These are phyloP conservation scores for Podila verticillata DNA, from an alignment of 192 early-diverging fungal species.

Conservation along the genomic window DNA sequence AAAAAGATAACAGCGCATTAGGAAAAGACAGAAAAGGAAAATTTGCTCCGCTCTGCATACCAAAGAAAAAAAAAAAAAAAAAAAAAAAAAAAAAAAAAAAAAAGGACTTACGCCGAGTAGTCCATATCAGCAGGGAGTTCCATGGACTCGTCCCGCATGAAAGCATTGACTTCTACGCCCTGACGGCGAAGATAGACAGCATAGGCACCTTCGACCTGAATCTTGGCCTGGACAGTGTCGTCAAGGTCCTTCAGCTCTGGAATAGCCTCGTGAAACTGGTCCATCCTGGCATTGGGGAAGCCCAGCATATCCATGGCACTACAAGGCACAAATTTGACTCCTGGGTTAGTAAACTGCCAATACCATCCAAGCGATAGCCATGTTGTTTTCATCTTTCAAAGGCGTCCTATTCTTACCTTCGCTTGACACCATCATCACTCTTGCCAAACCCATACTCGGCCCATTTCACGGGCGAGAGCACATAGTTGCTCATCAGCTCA, in stretches of 20 bases:
- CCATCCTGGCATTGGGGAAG: constrained; percentile 56
- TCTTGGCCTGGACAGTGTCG: constrained; percentile 60
- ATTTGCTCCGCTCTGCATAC: too few species aligned
- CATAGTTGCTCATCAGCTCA: constrained; percentile 56
- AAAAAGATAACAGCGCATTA: not conserved
- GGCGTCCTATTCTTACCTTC: constrained; percentile 35
- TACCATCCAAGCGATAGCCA: not conserved
- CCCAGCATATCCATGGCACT: constrained; percentile 64
- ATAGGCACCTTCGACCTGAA: constrained; percentile 74
- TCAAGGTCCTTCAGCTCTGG: constrained; percentile 64
- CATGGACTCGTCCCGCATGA: constrained; percentile 75
- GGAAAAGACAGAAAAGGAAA: too few species aligned
- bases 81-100: constrained; percentile 3
- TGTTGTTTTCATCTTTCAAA: not conserved
- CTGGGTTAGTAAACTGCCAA: not conserved
- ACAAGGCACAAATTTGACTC: not conserved
- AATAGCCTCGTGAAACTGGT: constrained; percentile 59
- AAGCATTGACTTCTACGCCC: constrained; percentile 65
- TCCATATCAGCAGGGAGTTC: constrained; percentile 70
- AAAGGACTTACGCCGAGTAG: constrained; percentile 58
- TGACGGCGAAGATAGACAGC: constrained; percentile 74
- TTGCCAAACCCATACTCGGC: constrained; percentile 49
- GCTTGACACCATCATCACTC: constrained; percentile 50
- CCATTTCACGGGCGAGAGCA: constrained; percentile 66
- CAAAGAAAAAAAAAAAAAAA: too few species aligned